Evolutionary conservation across 2,329 filamentous ascomycete genomes (phyloP).

Genomic region (Ascochyta clinopodiicola): DNA sequence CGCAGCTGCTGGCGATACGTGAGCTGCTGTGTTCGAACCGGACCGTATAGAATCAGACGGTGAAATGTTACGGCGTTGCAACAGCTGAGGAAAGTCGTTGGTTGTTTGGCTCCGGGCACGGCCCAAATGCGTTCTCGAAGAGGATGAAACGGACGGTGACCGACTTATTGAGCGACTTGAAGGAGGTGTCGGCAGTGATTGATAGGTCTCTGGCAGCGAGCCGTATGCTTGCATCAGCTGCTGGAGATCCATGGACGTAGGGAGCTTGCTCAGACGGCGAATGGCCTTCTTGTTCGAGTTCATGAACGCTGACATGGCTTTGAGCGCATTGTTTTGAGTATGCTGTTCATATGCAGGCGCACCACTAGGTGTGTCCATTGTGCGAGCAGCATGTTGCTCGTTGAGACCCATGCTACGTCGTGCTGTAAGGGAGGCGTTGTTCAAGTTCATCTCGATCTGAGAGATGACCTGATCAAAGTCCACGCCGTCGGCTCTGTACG

Average conservation of each 20-base stretch:
- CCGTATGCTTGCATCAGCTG: conserved; percentile 27
- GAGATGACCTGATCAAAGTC: conserved; percentile 56
- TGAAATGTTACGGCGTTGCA: conserved; percentile 8
- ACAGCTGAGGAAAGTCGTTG: neutral
- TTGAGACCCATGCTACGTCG: conserved; percentile 46
- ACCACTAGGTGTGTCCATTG: conserved; percentile 41
- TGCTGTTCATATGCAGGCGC: conserved; percentile 52
- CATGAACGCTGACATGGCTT: conserved; percentile 51
- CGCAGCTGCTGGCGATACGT: conserved; percentile 20
- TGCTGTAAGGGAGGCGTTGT: conserved; percentile 23
- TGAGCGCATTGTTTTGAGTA: conserved; percentile 53
- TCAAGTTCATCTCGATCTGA: conserved; percentile 50
- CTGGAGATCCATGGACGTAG: conserved; percentile 23
- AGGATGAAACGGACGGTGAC: conserved; percentile 15
- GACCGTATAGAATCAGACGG: conserved; percentile 7
- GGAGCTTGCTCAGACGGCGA: conserved; percentile 29
- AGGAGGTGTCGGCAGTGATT: conserved; percentile 23
- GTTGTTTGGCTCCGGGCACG: conserved; percentile 1
- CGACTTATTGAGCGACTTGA: conserved; percentile 26
- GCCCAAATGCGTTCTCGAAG: neutral
- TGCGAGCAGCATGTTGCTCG: conserved; percentile 52
- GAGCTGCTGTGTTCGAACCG: conserved; percentile 3
- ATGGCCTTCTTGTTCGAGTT: conserved; percentile 31
- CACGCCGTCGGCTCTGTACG: conserved; percentile 34
- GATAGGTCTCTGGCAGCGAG: neutral